Evolutionary conservation across 2,329 filamentous ascomycete genomes (phyloP), one percentile per base, ranked within the genome.

Genomic region (Hawksworthiomyces lignivorus): DNA sequence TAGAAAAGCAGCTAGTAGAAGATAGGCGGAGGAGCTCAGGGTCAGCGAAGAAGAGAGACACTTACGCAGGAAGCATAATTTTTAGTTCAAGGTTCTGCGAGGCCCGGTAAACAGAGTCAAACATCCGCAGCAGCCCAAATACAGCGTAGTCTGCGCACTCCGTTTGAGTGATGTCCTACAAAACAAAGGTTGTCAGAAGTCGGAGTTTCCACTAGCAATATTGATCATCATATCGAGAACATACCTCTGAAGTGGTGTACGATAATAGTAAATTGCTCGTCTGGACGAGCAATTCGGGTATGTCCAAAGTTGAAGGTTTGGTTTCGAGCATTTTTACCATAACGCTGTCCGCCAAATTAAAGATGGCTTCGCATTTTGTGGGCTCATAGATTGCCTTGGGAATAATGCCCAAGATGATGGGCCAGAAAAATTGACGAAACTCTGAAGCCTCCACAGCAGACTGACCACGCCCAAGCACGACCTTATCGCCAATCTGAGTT

Each of bases 371-470:
- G 43, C 69, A 70, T 22, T 60, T 57, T 7, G 39, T 43, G 10
- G 63, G 56, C 41, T 54, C 50, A 1, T 26, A 36, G 4, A 56
- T 54, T 18, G 64, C 65, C 36, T 55, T 52, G 14, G 56, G 59
- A 7, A 70, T 51, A 21, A 70, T 54, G 11, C 53, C 53, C 7
- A 58, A 57, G 9, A 68, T 48, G 8, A 67, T 48, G 2, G 70
- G 65, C 71, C 72, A 75, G 45, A 75, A 68, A 26, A 68, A 62
- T 14, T 62, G 55, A 12, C 64, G 61, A 41, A 73, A 67, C 11
- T 64, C 61, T 4, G 57, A 47, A 4, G 63, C 53, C 9, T 54
- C 52, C 11, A 64, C 56, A 12, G 50, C 48, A 5, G 52, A 48
- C 46, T 51, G 47, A 44, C 55, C 45, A 46, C 18, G 20, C 4